A percentile compares a stretch with the other conserved stretches of the same genome.
phyloP scores from a whole-genome alignment of 768 basidiomycete genomes.

The Rhizopogon vesiculosus region DNA sequence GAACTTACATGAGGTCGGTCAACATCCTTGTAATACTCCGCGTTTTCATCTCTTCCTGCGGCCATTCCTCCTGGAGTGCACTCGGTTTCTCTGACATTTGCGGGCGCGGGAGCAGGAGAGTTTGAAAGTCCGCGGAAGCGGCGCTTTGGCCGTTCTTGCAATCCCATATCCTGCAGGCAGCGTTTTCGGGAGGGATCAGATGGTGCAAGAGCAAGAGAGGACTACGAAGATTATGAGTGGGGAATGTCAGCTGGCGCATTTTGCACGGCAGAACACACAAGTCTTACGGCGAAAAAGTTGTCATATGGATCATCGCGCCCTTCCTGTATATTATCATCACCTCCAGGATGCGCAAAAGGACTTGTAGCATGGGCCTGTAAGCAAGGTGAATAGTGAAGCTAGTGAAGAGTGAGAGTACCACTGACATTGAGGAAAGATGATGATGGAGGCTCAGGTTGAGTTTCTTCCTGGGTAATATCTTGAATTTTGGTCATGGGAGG shows the following conservation, averaged over 20 bases:
- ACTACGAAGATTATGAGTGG: not conserved
- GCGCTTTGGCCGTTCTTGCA: not conserved
- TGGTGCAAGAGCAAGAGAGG: not conserved
- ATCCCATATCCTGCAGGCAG: no score
- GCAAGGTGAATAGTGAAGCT: not conserved
- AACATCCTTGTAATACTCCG: not conserved
- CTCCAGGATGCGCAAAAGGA: no score
- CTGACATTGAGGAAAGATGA: not conserved
- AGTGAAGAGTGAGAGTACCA: no score
- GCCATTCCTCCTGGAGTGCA: no score
- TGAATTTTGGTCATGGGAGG: no score
- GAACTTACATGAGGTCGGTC: not conserved
- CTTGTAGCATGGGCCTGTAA: no score
- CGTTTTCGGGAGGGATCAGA: not conserved
- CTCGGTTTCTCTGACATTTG: accelerated
- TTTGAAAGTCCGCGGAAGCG: no score
- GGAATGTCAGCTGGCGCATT: not conserved
- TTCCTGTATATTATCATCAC: no score
- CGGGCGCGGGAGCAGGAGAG: no score
- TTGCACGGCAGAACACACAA: not conserved
- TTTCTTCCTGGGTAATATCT: not conserved
- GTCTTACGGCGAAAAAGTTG: no score
- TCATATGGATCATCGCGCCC: no score
- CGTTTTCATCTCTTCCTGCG: not conserved
- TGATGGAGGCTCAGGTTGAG: not conserved